Evolutionary conservation across 192 early-diverging fungal species (phyloP), one percentile per base, ranked within the genome.

Genomic region (Gryganskiella cystojenkinii): DNA sequence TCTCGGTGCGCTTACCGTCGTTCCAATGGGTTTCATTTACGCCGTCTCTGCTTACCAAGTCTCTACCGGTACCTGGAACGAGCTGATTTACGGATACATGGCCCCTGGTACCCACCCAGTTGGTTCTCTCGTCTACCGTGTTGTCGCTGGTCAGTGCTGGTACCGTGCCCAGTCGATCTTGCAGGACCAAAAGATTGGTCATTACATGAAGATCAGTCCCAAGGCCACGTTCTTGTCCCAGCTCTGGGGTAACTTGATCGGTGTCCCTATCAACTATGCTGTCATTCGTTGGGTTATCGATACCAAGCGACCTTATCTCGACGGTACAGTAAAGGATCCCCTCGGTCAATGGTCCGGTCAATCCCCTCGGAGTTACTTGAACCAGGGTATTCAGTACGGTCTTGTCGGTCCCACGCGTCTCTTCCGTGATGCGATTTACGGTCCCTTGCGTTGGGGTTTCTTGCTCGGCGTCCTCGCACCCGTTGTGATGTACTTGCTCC

Each of bases 361-460:
- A 20, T 49, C 65, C 7, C 66, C 71, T 60, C 71, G 69, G 37
- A 70, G 61, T 49, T 73, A 69, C 31, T 42, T 72, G 53, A 72
- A 80, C 61, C 70, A 82, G 46, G 74, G 70, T 70, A 70, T 82
- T 37, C 70, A 79, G 35, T 82, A 78, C 54, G 74, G 74, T 46
- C 65, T 68, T 52, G 57, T 82, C 19, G 74, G 74, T 24, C 74
- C 74, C 7, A 64, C 74, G 3, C 74, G 70, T 57, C 64, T 82
- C 44, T 78, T 82, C 51, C 50, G 54, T 40, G 69, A 56, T 28
- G 63, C 65, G 3, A 65, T 80, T 15, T 85, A 85, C 49, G 61
- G 71, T 44, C 73, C 81, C n/a, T 60, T 85, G 6, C 64, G 81
- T 2, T 85, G 81, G 78, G 80, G 83, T 25, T 85, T 82, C 51